Evolutionary conservation across 73 alveolate species (phyloP), one percentile per base, ranked within the genome.

Genomic region (Paramecium octaurelia): DNA sequence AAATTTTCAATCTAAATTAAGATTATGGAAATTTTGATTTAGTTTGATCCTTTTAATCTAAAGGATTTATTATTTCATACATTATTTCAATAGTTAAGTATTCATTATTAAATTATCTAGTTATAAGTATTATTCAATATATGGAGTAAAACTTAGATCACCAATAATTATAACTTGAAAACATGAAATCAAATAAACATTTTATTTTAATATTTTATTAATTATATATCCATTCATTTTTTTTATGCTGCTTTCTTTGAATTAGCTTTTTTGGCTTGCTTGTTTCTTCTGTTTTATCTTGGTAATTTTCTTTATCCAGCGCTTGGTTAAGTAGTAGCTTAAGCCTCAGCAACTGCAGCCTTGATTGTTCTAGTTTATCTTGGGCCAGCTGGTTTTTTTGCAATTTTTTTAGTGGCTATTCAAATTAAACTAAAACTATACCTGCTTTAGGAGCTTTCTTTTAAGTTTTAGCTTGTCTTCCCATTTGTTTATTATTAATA

Each of bases 271-370:
- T 35, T 42, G 7, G 88, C 88, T 80, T 42, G n/a, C 50, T 80
- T 80, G 9, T 80, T 80, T 80, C 76, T 48, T 80, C 91, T 80
- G 24, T 80, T 80, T 12, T 27, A 34, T 80, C 91, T 80, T 43
- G 91, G 91, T 18, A 80, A 35, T 42, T 80, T 80, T 80, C 91
- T 80, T 18, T 40, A 24, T 43, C 91, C 91, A 80, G 91, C 91
- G 20, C 91, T 80, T 80, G 91, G 91, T 80, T 44, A 80, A 18
- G 48, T 42, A n/a, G 69, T 54, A 31, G 31, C 76, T 35, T 80
- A 40, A 12, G 91, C 91, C 7, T 80, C 91, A 40, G 70, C 73
- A 46, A 80, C 91, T 24, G 91, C 75, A 8, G 46, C 91, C 27
- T 42, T 23, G 46, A 80, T 80, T 21, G 91, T 80, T 80, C 75